Percentiles rank a stretch among this genome's conserved stretches.
These are phyloP conservation scores for Fusarium sp. DNA, from an alignment of 2,329 filamentous ascomycete genomes.

Conservation along the genomic window DNA sequence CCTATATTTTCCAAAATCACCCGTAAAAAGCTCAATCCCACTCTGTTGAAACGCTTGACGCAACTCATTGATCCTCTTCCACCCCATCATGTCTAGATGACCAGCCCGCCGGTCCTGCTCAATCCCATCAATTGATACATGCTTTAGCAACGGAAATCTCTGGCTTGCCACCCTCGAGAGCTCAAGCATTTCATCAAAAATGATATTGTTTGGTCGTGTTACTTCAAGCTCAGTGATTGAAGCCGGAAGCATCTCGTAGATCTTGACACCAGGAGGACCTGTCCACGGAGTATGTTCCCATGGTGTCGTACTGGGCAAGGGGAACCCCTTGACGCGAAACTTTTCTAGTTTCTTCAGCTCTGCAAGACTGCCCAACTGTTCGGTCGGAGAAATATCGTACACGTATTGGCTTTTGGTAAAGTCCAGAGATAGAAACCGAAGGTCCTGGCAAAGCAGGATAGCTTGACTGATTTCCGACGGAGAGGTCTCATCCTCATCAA, in stretches of 20 bases:
- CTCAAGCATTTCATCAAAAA: not conserved
- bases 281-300: too few species aligned
- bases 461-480: not conserved
- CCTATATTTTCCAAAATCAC: not conserved
- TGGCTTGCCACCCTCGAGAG: not conserved
- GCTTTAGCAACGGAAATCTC: not conserved
- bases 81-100: not conserved
- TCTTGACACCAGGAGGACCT: not conserved
- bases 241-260: not conserved
- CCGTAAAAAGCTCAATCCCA: not conserved
- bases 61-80: not conserved
- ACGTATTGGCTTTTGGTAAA: too few species aligned
- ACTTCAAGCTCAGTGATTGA: not conserved
- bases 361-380: not conserved
- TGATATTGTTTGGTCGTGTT: fast-evolving
- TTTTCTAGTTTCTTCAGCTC: not conserved
- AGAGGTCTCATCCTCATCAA: too few species aligned
- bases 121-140: not conserved
- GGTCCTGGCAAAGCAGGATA: not conserved
- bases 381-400: not conserved
- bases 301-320: too few species aligned
- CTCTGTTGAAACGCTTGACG: not conserved
- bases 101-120: not conserved
- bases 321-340: not conserved
- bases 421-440: not conserved